These are phyloP conservation scores for Candolleomyces aberdarensis DNA, from an alignment of 768 basidiomycete species.

Conservation along the genomic window DNA sequence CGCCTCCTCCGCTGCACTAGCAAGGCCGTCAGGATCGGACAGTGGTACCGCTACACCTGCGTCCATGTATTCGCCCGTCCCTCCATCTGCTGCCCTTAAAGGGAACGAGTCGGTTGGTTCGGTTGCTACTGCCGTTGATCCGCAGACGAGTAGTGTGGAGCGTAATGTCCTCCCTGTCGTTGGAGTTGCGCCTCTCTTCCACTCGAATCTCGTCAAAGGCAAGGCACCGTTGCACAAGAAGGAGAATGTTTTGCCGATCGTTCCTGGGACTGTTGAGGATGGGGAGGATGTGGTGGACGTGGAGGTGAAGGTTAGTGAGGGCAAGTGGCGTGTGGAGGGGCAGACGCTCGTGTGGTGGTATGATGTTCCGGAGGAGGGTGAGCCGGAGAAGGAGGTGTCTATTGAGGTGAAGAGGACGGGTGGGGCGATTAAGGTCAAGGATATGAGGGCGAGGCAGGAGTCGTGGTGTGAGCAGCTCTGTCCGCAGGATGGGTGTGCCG, in stretches of 20 bases:
- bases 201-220: background rate
- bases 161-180: conserved; percentile 7
- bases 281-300: conserved; percentile 33
- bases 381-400: conserved; percentile 29
- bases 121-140: background rate
- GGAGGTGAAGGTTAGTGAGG: conserved; percentile 41
- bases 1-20: background rate
- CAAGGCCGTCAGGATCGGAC: background rate
- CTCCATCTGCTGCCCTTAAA: background rate
- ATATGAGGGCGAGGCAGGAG: conserved; percentile 13
- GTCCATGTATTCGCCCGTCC: background rate
- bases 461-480: conserved; percentile 10
- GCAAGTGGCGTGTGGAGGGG: conserved; percentile 42
- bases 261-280: conserved; percentile 15
- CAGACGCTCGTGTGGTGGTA: conserved; percentile 57
- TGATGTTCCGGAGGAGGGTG: conserved; percentile 30
- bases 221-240: conserved; percentile 1
- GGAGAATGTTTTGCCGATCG: conserved; percentile 1
- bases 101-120: background rate
- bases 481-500: conserved; percentile 3
- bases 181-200: conserved; percentile 6
- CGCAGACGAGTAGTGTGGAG: background rate
- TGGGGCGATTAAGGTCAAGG: conserved; percentile 22
- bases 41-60: background rate
- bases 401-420: conserved; percentile 29